These are phyloP conservation scores for Solanum verrucosum DNA, from an alignment of 257 asterid genomes.

Conservation along the genomic window DNA sequence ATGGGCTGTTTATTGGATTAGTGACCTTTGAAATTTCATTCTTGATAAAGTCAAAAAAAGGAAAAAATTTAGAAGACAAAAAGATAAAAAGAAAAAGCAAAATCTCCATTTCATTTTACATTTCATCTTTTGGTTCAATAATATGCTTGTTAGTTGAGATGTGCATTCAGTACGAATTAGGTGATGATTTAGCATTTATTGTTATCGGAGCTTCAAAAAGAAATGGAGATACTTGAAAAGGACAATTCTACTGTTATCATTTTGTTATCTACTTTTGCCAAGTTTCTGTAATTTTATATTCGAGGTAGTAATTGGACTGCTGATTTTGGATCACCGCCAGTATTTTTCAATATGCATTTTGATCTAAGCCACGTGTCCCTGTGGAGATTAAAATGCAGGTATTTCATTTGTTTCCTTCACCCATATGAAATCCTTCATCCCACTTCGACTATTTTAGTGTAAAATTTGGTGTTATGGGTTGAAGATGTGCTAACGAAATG, in stretches of 20 bases:
- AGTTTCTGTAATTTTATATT: background rate
- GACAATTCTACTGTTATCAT: background rate
- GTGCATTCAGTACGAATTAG: background rate
- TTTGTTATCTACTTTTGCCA: background rate
- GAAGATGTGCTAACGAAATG: background rate
- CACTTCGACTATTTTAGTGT: no score
- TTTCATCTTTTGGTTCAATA: background rate
- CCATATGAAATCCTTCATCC: background rate
- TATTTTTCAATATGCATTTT: background rate
- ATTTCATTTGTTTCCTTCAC: background rate
- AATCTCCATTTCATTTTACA: background rate
- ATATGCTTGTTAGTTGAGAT: background rate
- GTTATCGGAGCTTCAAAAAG: background rate
- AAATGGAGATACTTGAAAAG: background rate
- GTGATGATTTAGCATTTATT: background rate
- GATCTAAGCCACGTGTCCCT: background rate
- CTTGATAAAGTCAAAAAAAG: background rate
- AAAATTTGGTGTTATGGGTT: no score
- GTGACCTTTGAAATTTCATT: background rate
- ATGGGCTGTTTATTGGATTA: background rate
- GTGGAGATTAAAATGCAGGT: background rate
- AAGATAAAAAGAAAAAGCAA: background rate
- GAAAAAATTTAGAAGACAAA: background rate
- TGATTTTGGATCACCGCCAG: background rate
- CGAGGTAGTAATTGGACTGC: background rate